Base-by-base conservation (phyloP, 1,284 basidiomycete genomes). In the Phaffia rhodozyma region DNA sequence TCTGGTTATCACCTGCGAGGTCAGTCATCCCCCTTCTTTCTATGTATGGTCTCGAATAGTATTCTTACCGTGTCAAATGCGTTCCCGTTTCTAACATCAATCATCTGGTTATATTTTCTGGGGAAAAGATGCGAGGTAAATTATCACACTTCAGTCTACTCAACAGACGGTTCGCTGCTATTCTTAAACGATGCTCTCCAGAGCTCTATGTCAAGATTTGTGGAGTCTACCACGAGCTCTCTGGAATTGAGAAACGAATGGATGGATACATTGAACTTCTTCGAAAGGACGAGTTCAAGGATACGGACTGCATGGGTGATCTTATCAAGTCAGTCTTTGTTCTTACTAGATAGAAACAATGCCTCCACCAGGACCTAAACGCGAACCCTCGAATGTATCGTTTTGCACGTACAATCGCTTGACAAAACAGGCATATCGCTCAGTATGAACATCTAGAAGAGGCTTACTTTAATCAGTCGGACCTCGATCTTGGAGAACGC, bases 371-470 rank as follows among this genome's bases (percentile, higher is more conserved):
- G 6, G 2, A 53, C 21, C 43, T 55, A 55, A 64, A n/a, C 23
- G 9, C 54, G n/a, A 4, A 23, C 50, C n/a, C 50, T 52, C 50
- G 5, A 52, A 23, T 13, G 23, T n/a, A 21, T 49, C 27, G 23
- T 3, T 29, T 48, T 7, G 49, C 21, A 48, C n/a, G 30, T 34
- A 7, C 30, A n/a, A n/a, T 25, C 47, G 9, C 18, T 23, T 13
- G 20, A 1, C 11, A 0, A 21, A 52, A 21, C 69, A 92, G 91
- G 76, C 84, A 94, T 72, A 84, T 91, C 67, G 84, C 87, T 0
- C 90, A 94, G 71, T 91, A 93, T 69, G 89, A 92, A 67, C 91
- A 96, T 73, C 80, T 96, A 9, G 83, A 86, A 0, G 89, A 91
- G 70, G 84, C 87, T 1, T 87, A 91, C 73, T 90, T 96, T 71